Percentiles rank a stretch among this genome's conserved stretches.
phyloP scores from a whole-genome alignment of 352 stramenopile species.

The Globisporangium lucens region DNA sequence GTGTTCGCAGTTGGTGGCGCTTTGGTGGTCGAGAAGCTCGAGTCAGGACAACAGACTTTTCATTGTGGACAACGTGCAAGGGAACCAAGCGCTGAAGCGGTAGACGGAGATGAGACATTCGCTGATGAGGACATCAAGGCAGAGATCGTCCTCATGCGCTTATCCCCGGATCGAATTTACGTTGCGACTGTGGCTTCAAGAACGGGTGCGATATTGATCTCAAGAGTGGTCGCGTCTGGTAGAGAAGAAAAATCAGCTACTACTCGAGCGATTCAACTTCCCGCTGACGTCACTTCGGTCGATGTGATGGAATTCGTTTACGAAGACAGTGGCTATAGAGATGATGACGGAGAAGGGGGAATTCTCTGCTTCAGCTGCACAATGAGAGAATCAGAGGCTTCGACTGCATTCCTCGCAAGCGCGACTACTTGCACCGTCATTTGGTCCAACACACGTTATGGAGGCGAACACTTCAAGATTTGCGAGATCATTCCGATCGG shows the following conservation, averaged over 20 bases:
- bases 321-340: background rate
- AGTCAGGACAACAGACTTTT: constrained; percentile 24
- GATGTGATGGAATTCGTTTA: constrained; percentile 13
- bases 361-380: constrained; percentile 13
- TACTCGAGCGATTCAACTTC: background rate
- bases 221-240: background rate
- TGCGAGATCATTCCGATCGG: constrained; percentile 1
- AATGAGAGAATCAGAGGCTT: background rate
- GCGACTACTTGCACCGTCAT: background rate
- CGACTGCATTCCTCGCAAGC: background rate
- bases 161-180: constrained; percentile 23
- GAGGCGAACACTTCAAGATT: background rate
- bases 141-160: constrained; percentile 27
- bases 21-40: constrained; percentile 38
- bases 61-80: constrained; percentile 11
- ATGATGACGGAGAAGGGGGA: background rate
- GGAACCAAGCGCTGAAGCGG: background rate
- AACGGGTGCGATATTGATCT: constrained; percentile 22
- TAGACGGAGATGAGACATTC: background rate
- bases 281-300: background rate
- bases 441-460: background rate
- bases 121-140: background rate
- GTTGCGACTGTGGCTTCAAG: constrained; percentile 25
- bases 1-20: constrained; percentile 20
- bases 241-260: background rate